These are phyloP conservation scores for Neostapfia colusana DNA, from an alignment of 176 grass and related monocot species.

Conservation along the genomic window DNA sequence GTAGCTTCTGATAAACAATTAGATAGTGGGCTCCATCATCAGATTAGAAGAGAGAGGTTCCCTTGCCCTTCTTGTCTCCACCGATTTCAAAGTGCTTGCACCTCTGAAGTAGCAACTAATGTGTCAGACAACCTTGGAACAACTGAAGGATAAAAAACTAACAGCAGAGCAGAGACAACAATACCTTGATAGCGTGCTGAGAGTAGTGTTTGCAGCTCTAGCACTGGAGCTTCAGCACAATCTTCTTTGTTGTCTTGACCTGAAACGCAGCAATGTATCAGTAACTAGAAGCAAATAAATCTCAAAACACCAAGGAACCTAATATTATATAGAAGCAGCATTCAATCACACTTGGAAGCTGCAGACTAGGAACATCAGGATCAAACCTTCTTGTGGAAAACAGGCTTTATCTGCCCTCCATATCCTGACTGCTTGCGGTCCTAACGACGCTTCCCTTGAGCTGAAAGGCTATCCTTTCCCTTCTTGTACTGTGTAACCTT, in stretches of 20 bases:
- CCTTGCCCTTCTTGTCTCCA: conserved; percentile 77
- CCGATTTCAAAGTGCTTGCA: conserved; percentile 76
- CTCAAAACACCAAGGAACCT: neutral
- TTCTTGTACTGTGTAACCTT: no score
- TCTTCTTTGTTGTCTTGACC: no score
- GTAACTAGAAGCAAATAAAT: neutral
- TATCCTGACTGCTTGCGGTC: conserved; percentile 87
- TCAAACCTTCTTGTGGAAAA: conserved; percentile 92
- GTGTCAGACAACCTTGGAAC: neutral
- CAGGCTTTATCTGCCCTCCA: conserved; percentile 93
- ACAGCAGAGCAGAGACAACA: neutral
- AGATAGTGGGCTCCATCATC: neutral
- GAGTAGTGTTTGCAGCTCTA: conserved; percentile 90
- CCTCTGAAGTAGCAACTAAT: conserved; percentile 38
- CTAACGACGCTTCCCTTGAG: conserved; percentile 79
- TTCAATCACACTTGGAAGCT: neutral
- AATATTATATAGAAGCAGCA: neutral
- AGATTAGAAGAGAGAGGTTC: conserved; percentile 61
- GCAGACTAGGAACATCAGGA: neutral
- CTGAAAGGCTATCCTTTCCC: no score
- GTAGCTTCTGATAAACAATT: conserved; percentile 7
- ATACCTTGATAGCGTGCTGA: conserved; percentile 69
- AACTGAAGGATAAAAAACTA: neutral
- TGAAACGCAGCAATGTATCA: conserved; percentile 31
- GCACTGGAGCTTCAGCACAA: conserved; percentile 85